Percentiles rank a stretch among this genome's conserved stretches.
phyloP scores from a whole-genome alignment of 495 filamentous ascomycete species.

The Cercophora scortea region DNA sequence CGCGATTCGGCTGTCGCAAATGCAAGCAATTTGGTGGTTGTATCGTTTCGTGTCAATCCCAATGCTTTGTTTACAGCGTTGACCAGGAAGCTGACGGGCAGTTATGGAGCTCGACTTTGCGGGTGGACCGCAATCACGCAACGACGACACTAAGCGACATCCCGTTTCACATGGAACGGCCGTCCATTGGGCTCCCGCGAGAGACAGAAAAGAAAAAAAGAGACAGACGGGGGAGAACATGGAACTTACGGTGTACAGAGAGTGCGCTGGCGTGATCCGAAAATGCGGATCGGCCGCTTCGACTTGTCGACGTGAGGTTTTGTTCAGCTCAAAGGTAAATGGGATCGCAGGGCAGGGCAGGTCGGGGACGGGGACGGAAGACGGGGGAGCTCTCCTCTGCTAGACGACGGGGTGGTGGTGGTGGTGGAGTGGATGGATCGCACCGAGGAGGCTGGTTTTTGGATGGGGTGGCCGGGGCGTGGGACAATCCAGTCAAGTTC shows the following conservation, averaged over 20 bases:
- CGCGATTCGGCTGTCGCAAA: background rate
- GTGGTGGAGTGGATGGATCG: background rate
- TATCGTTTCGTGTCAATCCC: background rate
- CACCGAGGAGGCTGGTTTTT: constrained; percentile 14
- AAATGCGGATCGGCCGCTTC: background rate
- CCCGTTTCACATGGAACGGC: no score
- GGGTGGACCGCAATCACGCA: background rate
- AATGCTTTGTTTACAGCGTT: constrained; percentile 11
- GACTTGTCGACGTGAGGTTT: constrained; percentile 5
- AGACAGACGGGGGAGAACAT: background rate
- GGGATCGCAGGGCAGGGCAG: background rate
- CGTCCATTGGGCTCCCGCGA: no score
- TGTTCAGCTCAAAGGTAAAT: no score
- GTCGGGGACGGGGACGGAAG: constrained; percentile 3
- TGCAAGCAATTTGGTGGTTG: background rate
- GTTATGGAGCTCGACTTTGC: background rate
- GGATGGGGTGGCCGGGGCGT: constrained; percentile 3
- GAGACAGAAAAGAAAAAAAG: no score
- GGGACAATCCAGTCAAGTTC: no score
- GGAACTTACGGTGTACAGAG: background rate
- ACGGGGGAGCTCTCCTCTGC: background rate
- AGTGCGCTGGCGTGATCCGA: background rate
- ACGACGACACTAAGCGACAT: no score
- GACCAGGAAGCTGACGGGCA: background rate
- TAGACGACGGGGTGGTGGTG: background rate